Evolutionary conservation across 1,284 basidiomycete genomes (phyloP), one percentile per base, ranked within the genome.

Genomic region (Erythrobasidium hasegawianum): DNA sequence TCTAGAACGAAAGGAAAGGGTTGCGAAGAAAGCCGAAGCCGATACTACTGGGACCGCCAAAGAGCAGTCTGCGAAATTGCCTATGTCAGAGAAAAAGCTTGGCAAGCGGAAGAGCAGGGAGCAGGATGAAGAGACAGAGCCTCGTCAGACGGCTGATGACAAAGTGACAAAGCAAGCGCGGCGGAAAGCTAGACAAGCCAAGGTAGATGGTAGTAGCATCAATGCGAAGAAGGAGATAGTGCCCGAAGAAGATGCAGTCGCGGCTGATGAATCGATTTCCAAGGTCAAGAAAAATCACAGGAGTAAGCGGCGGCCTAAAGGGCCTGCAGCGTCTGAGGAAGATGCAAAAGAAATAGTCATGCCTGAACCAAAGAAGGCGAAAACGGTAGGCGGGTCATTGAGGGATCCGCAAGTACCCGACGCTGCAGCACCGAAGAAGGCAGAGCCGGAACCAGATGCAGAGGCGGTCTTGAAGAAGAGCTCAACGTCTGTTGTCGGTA

Each of bases 301-400:
- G 54, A 56, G 29, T 4, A 11, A 40, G 18, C 27, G 4, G 54
- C 10, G 26, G 27, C 47, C 40, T 26, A 3, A 33, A 26, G n/a
- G 26, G 18, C 18, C 57, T 43, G 13, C 49, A 39, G 58, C 58
- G 24, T 2, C 18, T 29, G 10, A 60, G 50, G n/a, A 8, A n/a
- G 26, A 29, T 10, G 26, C 14, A 3, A 26, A n/a, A 16, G 26
- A 24, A 13, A 33, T 13, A 9, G 27, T 24, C 26, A 8, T 20
- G n/a, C 54, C 27, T 9, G 26, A 9, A 27, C n/a, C n/a, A 65
- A 52, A 39, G 29, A 29, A 14, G 33, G 53, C 62, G 5, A 65
- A 65, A 49, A 27, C 27, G 5, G 39, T 65, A 13, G 62, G 62
- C 22, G 62, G 62, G 2, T 65, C 62, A 49, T 40, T 39, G 58